phyloP scores from a whole-genome alignment of 2,329 filamentous ascomycete genomes.

The Colletotrichum cordylinicola region DNA sequence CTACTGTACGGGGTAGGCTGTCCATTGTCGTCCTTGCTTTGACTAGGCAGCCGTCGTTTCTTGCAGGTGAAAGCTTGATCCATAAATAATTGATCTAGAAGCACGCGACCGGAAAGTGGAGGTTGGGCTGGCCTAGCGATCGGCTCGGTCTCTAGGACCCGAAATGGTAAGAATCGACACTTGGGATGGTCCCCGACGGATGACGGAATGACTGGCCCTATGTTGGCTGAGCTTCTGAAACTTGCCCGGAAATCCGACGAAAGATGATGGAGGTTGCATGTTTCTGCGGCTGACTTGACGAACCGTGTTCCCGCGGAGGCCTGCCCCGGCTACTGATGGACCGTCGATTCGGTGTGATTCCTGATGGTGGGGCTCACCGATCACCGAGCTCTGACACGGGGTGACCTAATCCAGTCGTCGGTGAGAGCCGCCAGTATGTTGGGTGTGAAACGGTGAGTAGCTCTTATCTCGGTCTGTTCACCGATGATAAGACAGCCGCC shows the following conservation, averaged over 20 bases:
- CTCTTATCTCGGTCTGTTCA: background rate
- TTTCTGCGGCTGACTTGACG: background rate
- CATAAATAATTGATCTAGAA: background rate
- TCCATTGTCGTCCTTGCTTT: background rate
- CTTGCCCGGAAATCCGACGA: background rate
- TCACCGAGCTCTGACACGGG: background rate
- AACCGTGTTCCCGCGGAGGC: background rate
- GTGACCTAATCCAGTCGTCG: rapidly evolving
- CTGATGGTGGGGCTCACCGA: background rate
- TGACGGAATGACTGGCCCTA: background rate
- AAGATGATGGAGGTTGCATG: background rate
- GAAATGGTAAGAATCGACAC: background rate
- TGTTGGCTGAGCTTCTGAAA: background rate
- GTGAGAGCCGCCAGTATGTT: rapidly evolving
- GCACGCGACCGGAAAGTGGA: background rate
- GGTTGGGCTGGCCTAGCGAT: background rate
- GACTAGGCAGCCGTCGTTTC: background rate
- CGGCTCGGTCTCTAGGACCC: background rate
- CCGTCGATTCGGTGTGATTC: background rate
- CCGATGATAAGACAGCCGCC: background rate
- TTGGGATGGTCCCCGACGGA: background rate
- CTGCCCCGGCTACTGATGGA: background rate
- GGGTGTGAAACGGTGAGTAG: background rate
- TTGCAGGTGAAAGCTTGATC: background rate
- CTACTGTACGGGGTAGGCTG: background rate